phyloP scores from a whole-genome alignment of 768 basidiomycete species.

The Kondoa malvinella region DNA sequence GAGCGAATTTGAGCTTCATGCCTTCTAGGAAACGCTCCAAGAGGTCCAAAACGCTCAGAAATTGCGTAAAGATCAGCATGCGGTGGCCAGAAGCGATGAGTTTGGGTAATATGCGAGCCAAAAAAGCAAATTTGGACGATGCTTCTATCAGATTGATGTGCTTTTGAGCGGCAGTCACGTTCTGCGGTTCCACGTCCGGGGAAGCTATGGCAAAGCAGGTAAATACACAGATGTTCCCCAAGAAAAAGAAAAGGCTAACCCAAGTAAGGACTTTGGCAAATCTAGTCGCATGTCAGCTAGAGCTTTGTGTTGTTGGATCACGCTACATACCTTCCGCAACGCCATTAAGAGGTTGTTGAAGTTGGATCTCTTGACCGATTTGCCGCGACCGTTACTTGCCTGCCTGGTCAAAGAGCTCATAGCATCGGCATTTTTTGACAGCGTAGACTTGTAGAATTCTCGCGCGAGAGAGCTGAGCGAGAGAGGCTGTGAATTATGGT shows the following conservation, averaged over 20 bases:
- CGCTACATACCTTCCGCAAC: constrained; percentile 47
- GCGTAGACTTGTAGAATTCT: constrained; percentile 32
- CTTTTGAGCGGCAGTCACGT: constrained; percentile 4
- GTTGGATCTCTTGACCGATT: neutral
- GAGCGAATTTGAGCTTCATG: constrained; percentile 34
- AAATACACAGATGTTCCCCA: too few species aligned
- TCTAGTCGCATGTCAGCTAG: constrained; percentile 92
- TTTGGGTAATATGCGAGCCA: constrained; percentile 71
- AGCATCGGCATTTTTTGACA: constrained; percentile 30
- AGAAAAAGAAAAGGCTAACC: too few species aligned
- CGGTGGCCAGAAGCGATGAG: constrained; percentile 82
- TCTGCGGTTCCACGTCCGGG: constrained; percentile 22
- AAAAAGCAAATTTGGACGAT: constrained; percentile 56
- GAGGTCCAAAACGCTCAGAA: constrained; percentile 98
- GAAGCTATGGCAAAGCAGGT: too few species aligned
- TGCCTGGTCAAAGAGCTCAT: neutral
- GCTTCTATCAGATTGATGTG: constrained; percentile 23
- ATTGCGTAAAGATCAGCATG: constrained; percentile 56
- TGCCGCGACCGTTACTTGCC: neutral
- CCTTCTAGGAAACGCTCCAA: constrained; percentile 95
- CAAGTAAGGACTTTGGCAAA: constrained; percentile 50
- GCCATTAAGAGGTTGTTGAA: constrained; percentile 81
- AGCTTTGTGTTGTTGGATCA: constrained; percentile 43
- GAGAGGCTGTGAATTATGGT: constrained; percentile 31
- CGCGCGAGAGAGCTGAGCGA: constrained; percentile 32